These are phyloP conservation scores for Petrea volubilis DNA, from an alignment of 257 asterid species.

Conservation along the genomic window DNA sequence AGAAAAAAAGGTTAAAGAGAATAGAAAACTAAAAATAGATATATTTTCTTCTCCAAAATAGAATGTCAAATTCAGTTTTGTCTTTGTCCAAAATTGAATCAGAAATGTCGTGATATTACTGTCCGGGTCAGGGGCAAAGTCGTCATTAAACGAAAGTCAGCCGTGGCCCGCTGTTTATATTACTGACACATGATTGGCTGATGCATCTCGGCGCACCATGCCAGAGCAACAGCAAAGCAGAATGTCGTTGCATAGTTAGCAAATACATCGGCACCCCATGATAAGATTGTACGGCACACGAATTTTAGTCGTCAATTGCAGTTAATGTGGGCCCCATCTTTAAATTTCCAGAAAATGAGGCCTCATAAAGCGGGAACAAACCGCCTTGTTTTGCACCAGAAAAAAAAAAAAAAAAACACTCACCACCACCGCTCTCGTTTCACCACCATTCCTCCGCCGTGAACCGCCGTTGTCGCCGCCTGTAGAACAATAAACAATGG, in stretches of 20 bases:
- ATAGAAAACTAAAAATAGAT: no score
- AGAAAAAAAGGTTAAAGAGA: no score
- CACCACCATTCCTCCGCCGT: constrained; percentile 27
- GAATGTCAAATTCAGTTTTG: no score
- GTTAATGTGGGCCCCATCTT: constrained; percentile 21
- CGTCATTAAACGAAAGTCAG: neutral
- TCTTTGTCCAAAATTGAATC: no score
- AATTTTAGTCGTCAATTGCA: constrained; percentile 2
- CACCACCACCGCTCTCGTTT: constrained; percentile 24
- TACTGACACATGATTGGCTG: constrained; percentile 32
- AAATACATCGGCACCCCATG: neutral
- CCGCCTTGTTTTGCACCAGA: constrained; percentile 23
- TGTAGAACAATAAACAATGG: neutral
- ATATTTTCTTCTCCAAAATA: no score
- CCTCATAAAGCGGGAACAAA: constrained; percentile 60
- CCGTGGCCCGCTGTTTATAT: neutral
- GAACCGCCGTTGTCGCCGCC: constrained; percentile 16
- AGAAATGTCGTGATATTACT: neutral
- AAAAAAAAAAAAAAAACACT: neutral
- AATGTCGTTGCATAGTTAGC: constrained; percentile 10
- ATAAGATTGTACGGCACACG: neutral
- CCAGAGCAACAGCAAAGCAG: constrained; percentile 1
- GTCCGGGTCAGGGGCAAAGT: constrained; percentile 23
- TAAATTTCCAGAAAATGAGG: constrained; percentile 33
- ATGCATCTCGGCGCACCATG: constrained; percentile 24